Percentiles rank a stretch among this genome's conserved stretches.
Evolutionary conservation across 257 asterid species (phyloP).

Genomic region (Gynochthodes officinalis): DNA sequence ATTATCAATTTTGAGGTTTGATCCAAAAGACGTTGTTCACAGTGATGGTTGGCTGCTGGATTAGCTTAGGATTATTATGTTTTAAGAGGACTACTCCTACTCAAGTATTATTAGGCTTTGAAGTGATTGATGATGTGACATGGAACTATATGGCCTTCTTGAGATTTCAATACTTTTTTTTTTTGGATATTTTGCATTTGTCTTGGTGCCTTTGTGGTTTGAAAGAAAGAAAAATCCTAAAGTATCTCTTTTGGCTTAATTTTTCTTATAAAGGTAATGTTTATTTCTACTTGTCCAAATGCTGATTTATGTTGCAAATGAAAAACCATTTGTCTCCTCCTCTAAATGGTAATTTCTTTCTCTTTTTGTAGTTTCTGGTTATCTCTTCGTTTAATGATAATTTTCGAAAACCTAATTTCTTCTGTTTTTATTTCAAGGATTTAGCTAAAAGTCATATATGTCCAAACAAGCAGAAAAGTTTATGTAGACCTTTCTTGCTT

Average conservation of each 20-base stretch:
- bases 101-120: too few species aligned
- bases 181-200: background rate
- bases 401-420: background rate
- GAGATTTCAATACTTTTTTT: background rate
- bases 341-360: background rate
- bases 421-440: background rate
- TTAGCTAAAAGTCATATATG: background rate
- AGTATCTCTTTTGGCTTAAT: background rate
- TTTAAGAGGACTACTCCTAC: background rate
- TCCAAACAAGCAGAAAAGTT: background rate
- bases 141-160: background rate
- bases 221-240: background rate
- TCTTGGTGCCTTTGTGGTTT: background rate
- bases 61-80: background rate
- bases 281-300: background rate
- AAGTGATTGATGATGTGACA: background rate
- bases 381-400: background rate
- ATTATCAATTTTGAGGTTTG: background rate
- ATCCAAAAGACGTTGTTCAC: background rate
- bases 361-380: background rate
- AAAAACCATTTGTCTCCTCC: background rate
- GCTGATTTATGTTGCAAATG: background rate
- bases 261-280: background rate
- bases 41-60: background rate
- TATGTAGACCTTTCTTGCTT: background rate